These are phyloP conservation scores for Phytopythium helicoides DNA, from an alignment of 352 stramenopile species.

Conservation along the genomic window DNA sequence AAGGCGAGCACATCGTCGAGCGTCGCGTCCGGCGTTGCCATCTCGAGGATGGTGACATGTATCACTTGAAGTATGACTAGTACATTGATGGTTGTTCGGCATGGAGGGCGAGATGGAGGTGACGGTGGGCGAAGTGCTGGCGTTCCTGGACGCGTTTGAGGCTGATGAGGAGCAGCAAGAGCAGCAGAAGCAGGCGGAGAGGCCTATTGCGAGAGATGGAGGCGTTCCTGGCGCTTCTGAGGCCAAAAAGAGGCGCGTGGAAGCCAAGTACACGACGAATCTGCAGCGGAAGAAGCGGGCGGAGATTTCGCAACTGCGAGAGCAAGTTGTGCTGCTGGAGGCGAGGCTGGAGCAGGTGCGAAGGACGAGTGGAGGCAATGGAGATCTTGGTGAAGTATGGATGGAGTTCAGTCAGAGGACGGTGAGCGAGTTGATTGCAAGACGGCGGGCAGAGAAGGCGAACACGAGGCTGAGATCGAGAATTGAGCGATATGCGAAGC, in stretches of 20 bases:
- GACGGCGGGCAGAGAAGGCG: background rate
- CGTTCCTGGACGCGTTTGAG: conserved; percentile 4
- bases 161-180: background rate
- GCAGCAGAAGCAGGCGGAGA: too few species aligned
- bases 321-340: background rate
- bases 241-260: background rate
- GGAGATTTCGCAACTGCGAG: background rate
- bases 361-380: background rate
- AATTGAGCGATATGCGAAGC: background rate
- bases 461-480: background rate
- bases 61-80: background rate
- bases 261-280: background rate
- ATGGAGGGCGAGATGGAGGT: background rate
- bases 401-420: background rate
- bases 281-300: conserved; percentile 3
- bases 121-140: conserved; percentile 1
- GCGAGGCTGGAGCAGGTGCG: background rate
- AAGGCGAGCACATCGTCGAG: background rate
- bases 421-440: background rate
- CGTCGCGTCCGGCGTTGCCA: background rate
- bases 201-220: background rate
- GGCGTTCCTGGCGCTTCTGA: background rate
- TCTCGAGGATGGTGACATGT: background rate
- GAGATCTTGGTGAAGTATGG: too few species aligned
- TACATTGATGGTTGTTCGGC: background rate